Evolutionary conservation across 192 early-diverging fungal species (phyloP), one percentile per base, ranked within the genome.

Genomic region (Cetraspora pellucida): DNA sequence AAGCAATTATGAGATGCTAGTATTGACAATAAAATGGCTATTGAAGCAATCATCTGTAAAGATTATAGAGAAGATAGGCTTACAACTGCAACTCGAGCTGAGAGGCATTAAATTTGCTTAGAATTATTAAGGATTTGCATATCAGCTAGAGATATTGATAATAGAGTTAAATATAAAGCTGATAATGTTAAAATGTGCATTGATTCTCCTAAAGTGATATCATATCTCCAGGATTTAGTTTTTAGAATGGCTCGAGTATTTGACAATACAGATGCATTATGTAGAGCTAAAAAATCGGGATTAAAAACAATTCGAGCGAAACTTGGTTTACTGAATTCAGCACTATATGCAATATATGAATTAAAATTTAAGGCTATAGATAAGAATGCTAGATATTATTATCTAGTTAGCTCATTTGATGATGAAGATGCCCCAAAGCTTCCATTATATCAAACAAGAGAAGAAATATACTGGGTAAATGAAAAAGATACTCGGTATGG

Each of bases 311-410:
- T 25, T 69, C 43, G 47, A 21, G 67, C 67, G 44, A 69, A 69
- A 69, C 67, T 69, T 69, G 44, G 67, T 69, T 69, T 69, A 69
- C 21, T 69, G 21, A 69, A 69, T 69, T 46, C 37, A 69, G 19
- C 44, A 69, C n/a, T 69, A 47, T n/a, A 43, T 46, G 44, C 10
- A 69, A 44, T n/a, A n/a, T 69, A 69, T 47, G 45, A 16, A 19
- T 47, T 69, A 45, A 69, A 45, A 49, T 69, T 69, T 69, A 69
- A 69, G n/a, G 46, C 66, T 69, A 69, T 49, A 47, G 46, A 69
- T 69, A 69, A 69, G 10, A 5, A 69, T 47, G 13, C 5, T 5
- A 69, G 14, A 30, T 19, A 69, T 69, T 69, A 69, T 25, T 19
- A 69, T 69, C 2, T 69, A 69, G 37, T 69, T 69, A n/a, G 66